Evolutionary conservation across 2,329 filamentous ascomycete species (phyloP).

Genomic region (Ciborinia camelliae): DNA sequence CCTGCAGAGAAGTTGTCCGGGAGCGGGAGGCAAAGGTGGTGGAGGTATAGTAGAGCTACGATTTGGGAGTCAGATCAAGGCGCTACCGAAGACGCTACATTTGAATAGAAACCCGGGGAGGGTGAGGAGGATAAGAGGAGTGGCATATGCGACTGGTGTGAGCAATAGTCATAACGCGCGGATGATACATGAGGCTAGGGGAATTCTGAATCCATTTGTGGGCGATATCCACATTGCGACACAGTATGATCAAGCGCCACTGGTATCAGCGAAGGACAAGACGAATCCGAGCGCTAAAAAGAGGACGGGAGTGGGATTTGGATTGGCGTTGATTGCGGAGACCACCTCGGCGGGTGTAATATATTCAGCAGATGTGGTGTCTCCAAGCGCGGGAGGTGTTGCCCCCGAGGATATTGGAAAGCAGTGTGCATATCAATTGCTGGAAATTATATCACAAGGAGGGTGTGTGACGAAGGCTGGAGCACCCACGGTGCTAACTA

Average conservation of each 20-base stretch:
- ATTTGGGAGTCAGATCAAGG: conserved; percentile 86
- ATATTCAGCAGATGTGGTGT: conserved; percentile 80
- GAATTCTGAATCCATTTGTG: conserved; percentile 80
- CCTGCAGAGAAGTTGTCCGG: conserved; percentile 73
- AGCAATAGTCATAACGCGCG: conserved; percentile 89
- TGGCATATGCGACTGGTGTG: conserved; percentile 90
- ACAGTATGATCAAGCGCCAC: conserved; percentile 66
- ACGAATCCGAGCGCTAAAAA: conserved; percentile 55
- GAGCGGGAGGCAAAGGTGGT: conserved; percentile 71
- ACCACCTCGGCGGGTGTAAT: conserved; percentile 76
- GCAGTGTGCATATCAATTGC: conserved; percentile 80
- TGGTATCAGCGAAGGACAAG: conserved; percentile 53
- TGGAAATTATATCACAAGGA: conserved; percentile 77
- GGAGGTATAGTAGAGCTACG: conserved; percentile 90
- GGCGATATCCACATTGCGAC: conserved; percentile 88
- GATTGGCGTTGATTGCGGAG: conserved; percentile 85
- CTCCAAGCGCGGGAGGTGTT: conserved; percentile 73
- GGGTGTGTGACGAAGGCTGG: conserved; percentile 76
- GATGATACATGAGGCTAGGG: conserved; percentile 88
- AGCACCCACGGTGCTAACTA: conserved; percentile 69
- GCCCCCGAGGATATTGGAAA: conserved; percentile 89
- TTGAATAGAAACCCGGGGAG: conserved; percentile 75
- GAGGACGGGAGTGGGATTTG: conserved; percentile 84
- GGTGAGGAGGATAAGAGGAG: conserved; percentile 84
- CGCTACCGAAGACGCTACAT: conserved; percentile 87